Conservation (phyloP, 805 yeast species). For the Ogataea thermomethanolica region DNA sequence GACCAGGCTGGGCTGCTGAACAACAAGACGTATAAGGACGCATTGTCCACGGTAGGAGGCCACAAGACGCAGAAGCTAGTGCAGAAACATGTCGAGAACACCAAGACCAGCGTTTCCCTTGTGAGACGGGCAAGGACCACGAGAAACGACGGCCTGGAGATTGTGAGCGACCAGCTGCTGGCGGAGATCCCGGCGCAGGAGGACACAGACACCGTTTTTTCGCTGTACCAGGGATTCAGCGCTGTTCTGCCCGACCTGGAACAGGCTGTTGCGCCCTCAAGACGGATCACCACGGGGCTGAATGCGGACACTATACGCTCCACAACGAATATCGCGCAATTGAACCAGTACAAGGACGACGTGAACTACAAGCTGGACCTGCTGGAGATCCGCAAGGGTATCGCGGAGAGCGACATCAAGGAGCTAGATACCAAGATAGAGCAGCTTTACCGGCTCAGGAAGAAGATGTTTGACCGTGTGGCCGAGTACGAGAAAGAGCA, state of each 20-base stretch:
- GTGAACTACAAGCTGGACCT: slow-evolving; percentile 48
- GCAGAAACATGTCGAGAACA: slow-evolving; percentile 18
- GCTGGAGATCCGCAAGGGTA: slow-evolving; percentile 58
- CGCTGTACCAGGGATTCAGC: slow-evolving; percentile 67
- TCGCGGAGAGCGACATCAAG: slow-evolving; percentile 59
- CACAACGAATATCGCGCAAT: slow-evolving; percentile 40
- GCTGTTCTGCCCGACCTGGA: slow-evolving; percentile 54
- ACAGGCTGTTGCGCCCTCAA: slow-evolving; percentile 33
- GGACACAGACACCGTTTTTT: slow-evolving; percentile 32
- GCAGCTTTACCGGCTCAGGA: slow-evolving; percentile 48
- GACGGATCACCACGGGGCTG: slow-evolving; percentile 36
- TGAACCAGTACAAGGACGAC: slow-evolving; percentile 36
- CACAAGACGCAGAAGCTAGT: slow-evolving; percentile 32
- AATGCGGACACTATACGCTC: slow-evolving; percentile 39
- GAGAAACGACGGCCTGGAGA: slow-evolving; percentile 40
- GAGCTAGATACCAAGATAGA: slow-evolving; percentile 60
- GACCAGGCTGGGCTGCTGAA: slow-evolving; percentile 21
- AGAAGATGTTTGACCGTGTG: slow-evolving; percentile 53
- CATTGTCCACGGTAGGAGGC: slow-evolving; percentile 32
- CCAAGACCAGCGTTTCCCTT: slow-evolving; percentile 13
- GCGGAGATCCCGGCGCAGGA: slow-evolving; percentile 44
- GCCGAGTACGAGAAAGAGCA: slow-evolving; percentile 61
- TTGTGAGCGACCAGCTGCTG: slow-evolving; percentile 61
- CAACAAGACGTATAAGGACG: slow-evolving; percentile 38
- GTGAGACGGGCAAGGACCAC: slow-evolving; percentile 14